phyloP scores from a whole-genome alignment of 345 rosid species.

The Dovyalis caffra region DNA sequence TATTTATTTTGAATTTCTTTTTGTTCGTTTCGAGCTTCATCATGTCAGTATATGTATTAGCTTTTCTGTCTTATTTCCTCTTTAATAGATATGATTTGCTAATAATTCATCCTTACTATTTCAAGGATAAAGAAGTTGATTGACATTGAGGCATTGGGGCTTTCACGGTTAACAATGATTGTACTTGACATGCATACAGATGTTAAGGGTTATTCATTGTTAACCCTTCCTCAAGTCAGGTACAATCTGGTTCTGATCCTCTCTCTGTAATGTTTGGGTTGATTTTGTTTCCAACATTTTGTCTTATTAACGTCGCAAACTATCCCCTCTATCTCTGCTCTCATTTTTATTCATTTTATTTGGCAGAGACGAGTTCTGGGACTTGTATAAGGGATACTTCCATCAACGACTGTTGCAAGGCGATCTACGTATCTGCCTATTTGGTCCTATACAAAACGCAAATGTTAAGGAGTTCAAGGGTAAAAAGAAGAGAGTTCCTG shows the following conservation, averaged over 20 bases:
- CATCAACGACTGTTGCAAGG: conserved; percentile 57
- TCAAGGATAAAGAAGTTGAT: conserved; percentile 76
- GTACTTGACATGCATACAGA: conserved; percentile 66
- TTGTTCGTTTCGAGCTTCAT: too few species aligned
- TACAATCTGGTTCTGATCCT: conserved; percentile 15
- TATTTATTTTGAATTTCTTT: too few species aligned
- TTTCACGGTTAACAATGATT: conserved; percentile 58
- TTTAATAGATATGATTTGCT: background rate
- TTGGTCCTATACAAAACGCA: conserved; percentile 51
- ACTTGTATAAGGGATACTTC: conserved; percentile 69
- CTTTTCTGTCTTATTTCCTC: background rate
- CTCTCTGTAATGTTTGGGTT: background rate
- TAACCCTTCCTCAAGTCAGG: conserved; percentile 94
- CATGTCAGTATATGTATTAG: too few species aligned
- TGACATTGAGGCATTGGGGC: conserved; percentile 74
- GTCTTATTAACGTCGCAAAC: background rate
- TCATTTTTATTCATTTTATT: background rate
- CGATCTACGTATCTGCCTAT: conserved; percentile 56
- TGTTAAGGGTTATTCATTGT: conserved; percentile 74
- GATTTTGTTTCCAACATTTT: background rate
- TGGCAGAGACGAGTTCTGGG: conserved; percentile 89
- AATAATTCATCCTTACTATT: background rate
- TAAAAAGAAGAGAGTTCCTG: conserved; percentile 25
- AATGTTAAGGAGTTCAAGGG: conserved; percentile 29
- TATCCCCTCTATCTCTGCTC: background rate